Percentiles rank a stretch among this genome's conserved stretches.
These are phyloP conservation scores for Botryobasidium botryosum DNA, from an alignment of 768 basidiomycete genomes.

Conservation along the genomic window DNA sequence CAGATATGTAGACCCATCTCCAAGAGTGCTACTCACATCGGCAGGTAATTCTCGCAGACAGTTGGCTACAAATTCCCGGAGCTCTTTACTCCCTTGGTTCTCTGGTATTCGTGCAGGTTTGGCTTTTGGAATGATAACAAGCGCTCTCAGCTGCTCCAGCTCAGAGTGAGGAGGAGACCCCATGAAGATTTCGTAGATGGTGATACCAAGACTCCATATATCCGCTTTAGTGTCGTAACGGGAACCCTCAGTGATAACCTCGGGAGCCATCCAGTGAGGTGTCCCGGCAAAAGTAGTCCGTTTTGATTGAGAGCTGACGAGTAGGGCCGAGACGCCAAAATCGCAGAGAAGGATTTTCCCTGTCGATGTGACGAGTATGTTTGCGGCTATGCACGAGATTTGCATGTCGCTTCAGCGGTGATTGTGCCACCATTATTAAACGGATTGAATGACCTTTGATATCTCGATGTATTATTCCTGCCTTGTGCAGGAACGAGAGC, in stretches of 20 bases:
- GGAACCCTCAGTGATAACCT: slow-evolving; percentile 79
- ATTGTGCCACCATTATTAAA: too few species aligned
- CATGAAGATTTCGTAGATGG: slow-evolving; percentile 90
- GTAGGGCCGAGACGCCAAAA: slow-evolving; percentile 92
- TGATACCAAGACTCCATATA: slow-evolving; percentile 95
- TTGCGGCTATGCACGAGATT: slow-evolving; percentile 72
- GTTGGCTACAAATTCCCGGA: slow-evolving; percentile 72
- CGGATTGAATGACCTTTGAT: slow-evolving; percentile 77
- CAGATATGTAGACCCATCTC: neutral
- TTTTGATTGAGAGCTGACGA: slow-evolving; percentile 71
- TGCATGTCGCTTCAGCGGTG: too few species aligned
- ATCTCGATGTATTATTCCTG: slow-evolving; percentile 90
- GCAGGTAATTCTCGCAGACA: slow-evolving; percentile 68
- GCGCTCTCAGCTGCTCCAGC: slow-evolving; percentile 63
- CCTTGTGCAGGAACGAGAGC: slow-evolving; percentile 79
- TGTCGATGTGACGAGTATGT: slow-evolving; percentile 73
- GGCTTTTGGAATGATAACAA: slow-evolving; percentile 74
- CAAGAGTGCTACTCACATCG: slow-evolving; percentile 35
- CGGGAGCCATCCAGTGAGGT: slow-evolving; percentile 99
- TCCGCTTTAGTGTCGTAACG: slow-evolving; percentile 95
- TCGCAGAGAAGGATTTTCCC: slow-evolving; percentile 94
- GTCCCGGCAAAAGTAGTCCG: slow-evolving; percentile 94
- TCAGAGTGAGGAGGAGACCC: slow-evolving; percentile 91
- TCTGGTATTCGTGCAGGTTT: slow-evolving; percentile 71
- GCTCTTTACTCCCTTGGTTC: slow-evolving; percentile 60